Evolutionary conservation across 768 basidiomycete genomes (phyloP).

Genomic region (Gautieria morchelliformis): DNA sequence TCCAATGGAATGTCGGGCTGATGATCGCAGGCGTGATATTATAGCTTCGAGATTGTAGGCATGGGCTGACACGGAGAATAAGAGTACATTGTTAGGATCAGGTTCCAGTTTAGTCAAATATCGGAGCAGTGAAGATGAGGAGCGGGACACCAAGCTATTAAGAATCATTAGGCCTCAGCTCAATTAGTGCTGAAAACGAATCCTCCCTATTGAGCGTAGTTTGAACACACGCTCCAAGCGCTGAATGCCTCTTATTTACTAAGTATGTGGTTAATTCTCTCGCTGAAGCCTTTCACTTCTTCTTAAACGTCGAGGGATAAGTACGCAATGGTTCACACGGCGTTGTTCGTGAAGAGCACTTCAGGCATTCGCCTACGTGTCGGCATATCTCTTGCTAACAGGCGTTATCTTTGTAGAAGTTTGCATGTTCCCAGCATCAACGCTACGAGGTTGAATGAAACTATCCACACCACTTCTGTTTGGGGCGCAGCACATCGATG

Average conservation of each 20-base stretch:
- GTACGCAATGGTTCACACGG: neutral
- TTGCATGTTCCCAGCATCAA: constrained; percentile 2
- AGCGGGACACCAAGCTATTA: constrained; percentile 17
- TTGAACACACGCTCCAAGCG: no score
- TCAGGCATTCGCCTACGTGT: neutral
- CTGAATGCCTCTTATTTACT: no score
- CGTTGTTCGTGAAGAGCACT: constrained; percentile 2
- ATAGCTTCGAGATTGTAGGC: constrained; percentile 26
- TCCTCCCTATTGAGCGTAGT: no score
- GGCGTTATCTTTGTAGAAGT: neutral
- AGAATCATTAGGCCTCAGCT: neutral
- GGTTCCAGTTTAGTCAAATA: constrained; percentile 24
- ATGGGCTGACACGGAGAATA: constrained; percentile 43
- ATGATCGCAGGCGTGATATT: constrained; percentile 15
- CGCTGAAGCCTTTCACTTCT: no score
- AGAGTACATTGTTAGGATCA: constrained; percentile 31
- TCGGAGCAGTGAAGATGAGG: constrained; percentile 25
- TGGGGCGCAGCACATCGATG: constrained; percentile 8
- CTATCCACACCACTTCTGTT: constrained; percentile 3
- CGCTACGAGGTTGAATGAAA: constrained; percentile 1
- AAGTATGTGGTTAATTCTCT: no score
- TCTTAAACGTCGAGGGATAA: no score
- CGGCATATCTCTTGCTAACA: neutral
- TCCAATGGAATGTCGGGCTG: constrained; percentile 36
- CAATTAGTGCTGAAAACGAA: no score